Base-by-base conservation (phyloP, 257 asterid species). In the Nyctanthes arbortristis region DNA sequence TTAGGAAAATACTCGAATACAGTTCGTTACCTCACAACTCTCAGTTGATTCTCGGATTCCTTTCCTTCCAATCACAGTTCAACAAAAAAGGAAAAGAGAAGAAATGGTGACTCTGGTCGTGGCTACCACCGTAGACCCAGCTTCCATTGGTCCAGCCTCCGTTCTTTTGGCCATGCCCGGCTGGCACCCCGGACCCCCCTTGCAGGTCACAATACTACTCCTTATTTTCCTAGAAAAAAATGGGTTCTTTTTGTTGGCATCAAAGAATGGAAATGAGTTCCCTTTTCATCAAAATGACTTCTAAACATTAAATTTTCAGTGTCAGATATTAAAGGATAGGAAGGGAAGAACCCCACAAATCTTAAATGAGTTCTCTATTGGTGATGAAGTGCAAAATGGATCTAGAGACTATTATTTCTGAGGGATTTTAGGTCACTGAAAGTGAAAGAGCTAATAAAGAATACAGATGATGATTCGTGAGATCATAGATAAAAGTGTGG, bases 131-230 rank as follows among this genome's bases (percentile, higher is more conserved):
- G 54, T 33, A 2, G 84, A 76, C 69, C 81, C 78, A 1, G 84
- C 80, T 31, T 79, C 84, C 37, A 58, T 79, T 66, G 80, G 78
- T 52, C 84, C 80, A 14, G 78, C 84, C 31, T 67, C 84, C 22
- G 75, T 80, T 34, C 78, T 79, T 34, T 25, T 79, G 43, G 76
- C 84, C 31, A 79, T 79, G 80, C 80, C 84, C 69, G 73, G 75
- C 7, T 79, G 80, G 80, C 80, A 79, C 66, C 78, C 80, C 35
- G 84, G 84, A 70, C 84, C 80, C 18, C 25, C 65, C 24, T 30
- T 79, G 34, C 80, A 79, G 84, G 84, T 79, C 24, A 12, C 10
- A 24, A 30, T n/a, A 43, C 33, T 1, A 34, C 11, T 27, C 49
- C 18, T 61, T n/a, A n/a, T n/a, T n/a, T n/a, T n/a, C n/a, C n/a